Evolutionary conservation across 2,329 filamentous ascomycete species (phyloP).

Genomic region (Clarireedia sp.): DNA sequence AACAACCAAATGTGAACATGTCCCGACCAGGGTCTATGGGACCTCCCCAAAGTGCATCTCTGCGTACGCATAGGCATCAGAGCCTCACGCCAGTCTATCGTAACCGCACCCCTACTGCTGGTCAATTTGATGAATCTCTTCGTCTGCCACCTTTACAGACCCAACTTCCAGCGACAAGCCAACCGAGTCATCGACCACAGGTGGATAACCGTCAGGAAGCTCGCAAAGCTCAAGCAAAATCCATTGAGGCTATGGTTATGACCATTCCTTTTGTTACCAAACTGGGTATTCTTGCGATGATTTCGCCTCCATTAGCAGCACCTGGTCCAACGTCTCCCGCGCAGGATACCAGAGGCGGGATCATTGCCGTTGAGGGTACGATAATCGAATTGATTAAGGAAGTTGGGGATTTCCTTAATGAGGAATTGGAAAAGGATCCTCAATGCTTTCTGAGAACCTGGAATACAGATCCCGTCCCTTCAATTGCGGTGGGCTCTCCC

Average conservation of each 20-base stretch:
- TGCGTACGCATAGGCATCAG: conserved; percentile 16
- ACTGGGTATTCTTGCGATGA: conserved; percentile 65
- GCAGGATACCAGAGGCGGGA: conserved; percentile 56
- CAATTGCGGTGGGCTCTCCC: neutral
- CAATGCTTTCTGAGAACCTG: conserved; percentile 26
- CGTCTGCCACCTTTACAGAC: conserved; percentile 30
- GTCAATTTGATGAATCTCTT: conserved; percentile 28
- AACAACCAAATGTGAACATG: conserved; percentile 1
- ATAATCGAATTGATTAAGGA: conserved; percentile 42
- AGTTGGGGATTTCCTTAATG: conserved; percentile 54
- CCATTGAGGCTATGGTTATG: conserved; percentile 65
- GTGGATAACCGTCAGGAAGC: conserved; percentile 25
- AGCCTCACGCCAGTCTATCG: conserved; percentile 17
- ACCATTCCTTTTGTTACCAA: conserved; percentile 68
- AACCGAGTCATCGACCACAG: conserved; percentile 30
- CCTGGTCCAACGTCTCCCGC: conserved; percentile 29
- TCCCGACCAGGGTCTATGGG: conserved; percentile 25
- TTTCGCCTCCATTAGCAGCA: conserved; percentile 58
- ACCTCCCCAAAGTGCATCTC: conserved; percentile 23
- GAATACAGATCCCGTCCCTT: conserved; percentile 8
- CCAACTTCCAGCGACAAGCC: conserved; percentile 29
- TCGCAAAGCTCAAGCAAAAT: conserved; percentile 34
- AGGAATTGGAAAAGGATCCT: conserved; percentile 23
- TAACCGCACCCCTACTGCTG: conserved; percentile 14
- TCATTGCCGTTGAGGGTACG: conserved; percentile 78